Percentiles rank a stretch among this genome's conserved stretches.
These are phyloP conservation scores for Aspergillus cavernicola DNA, from an alignment of 495 filamentous ascomycete species.

Conservation along the genomic window DNA sequence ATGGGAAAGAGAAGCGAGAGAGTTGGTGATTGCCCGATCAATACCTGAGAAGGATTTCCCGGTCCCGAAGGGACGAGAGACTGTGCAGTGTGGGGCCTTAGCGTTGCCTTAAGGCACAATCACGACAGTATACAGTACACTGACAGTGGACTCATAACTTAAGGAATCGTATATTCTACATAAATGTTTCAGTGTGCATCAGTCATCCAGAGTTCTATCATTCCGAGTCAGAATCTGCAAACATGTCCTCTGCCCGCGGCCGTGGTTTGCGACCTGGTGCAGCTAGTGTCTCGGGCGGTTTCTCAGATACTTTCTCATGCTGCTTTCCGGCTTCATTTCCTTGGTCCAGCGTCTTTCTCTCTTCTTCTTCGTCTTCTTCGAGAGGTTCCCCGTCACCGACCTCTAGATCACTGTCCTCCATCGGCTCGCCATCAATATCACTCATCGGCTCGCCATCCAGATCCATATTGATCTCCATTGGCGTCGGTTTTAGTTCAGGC, in stretches of 20 bases:
- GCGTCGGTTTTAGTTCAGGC: conserved; percentile 19
- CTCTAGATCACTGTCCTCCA: conserved; percentile 53
- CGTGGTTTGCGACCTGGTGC: conserved; percentile 50
- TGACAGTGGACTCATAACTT: too few species aligned
- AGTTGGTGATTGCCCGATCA: conserved; percentile 2
- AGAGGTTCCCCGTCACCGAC: conserved; percentile 53
- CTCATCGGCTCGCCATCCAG: conserved; percentile 39
- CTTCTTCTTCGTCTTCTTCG: conserved; percentile 34
- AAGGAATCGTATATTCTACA: background rate
- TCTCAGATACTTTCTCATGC: conserved; percentile 17
- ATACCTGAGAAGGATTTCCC: conserved; percentile 12
- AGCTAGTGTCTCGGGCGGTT: conserved; percentile 15
- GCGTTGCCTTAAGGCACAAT: conserved; percentile 7
- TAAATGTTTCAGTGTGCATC: background rate
- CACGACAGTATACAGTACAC: too few species aligned
- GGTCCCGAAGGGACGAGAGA: background rate
- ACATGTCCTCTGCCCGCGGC: conserved; percentile 91
- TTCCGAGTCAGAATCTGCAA: conserved; percentile 65
- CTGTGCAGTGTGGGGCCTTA: conserved; percentile 15
- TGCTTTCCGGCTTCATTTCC: conserved; percentile 21
- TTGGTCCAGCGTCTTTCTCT: conserved; percentile 33
- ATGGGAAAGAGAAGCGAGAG: conserved; percentile 1
- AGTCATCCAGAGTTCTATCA: conserved; percentile 17
- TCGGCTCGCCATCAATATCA: conserved; percentile 50
- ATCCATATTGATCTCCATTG: conserved; percentile 25